Base-by-base conservation (phyloP, 2,329 filamentous ascomycete genomes). In the Fusarium nisikadoi region DNA sequence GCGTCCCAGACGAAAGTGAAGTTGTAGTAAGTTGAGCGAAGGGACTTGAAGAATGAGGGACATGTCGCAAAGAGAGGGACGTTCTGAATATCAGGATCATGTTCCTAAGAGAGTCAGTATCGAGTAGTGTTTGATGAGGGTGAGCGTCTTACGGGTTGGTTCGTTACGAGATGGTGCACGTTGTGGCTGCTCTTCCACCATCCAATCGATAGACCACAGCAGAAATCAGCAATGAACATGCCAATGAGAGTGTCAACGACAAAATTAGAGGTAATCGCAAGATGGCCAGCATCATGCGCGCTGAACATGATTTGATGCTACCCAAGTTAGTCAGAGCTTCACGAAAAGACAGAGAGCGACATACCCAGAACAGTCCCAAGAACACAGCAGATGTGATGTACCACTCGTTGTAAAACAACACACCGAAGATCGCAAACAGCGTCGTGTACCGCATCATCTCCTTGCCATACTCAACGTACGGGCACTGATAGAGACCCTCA, bases 161-260 rank as follows among this genome's bases (percentile, higher is more conserved):
- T 92, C 46, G 90, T 91, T 62, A 92, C 82, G 6, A 92, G 84
- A 73, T 92, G 90, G 78, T 92, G 90, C 6, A 92, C 88, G 62
- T 92, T 92, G 82, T 92, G 90, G 57, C 87, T 90, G 75, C 87
- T 87, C 82, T 92, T 92, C 90, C 90, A 92, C 90, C 90, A 92
- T 23, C 90, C 89, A 59, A 92, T 89, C 6, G 88, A 90, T 23
- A 92, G 83, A 39, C 90, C 90, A 70, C 89, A 90, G 82, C 88
- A 89, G 74, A 91, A 90, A 76, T 91, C 89, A 49, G 88, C 90
- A 39, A 92, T 84, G 73, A 91, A 89, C 65, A 90, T 85, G 52
- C 85, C 90, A 60, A 92, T 89, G 8, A 90, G 75, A 0, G 87
- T 89, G 76, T 92, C 90, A 23, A 83, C 72, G 5, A 84, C 80